Conservation (phyloP, 2,329 filamentous ascomycete species). For the Phaeosphaeria sp. region DNA sequence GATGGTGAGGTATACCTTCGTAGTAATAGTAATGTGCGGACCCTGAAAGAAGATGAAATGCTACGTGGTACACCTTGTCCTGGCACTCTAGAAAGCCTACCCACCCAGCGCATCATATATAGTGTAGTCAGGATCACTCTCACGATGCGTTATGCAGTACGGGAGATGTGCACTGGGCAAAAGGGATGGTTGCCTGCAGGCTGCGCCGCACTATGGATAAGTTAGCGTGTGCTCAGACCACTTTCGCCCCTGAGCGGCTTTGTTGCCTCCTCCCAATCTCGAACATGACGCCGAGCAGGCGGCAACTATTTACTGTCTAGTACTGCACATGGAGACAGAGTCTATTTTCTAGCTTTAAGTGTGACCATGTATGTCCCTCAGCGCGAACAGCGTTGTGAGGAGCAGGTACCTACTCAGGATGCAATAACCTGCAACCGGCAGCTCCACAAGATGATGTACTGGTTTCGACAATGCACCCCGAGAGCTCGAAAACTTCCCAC, state of each 20-base stretch:
- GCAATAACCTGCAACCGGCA: too few relatives aligned
- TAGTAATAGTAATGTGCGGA: neutral
- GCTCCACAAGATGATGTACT: too few relatives aligned
- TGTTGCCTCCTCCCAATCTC: neutral
- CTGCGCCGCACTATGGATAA: neutral
- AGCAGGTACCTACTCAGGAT: too few relatives aligned
- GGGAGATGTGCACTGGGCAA: neutral
- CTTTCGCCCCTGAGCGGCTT: neutral
- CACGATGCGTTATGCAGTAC: neutral
- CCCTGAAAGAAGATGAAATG: neutral
- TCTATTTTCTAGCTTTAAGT: too few relatives aligned
- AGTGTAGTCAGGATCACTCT: neutral
- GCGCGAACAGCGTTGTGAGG: too few relatives aligned
- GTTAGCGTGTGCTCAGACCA: neutral
- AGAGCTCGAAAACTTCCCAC: too few relatives aligned
- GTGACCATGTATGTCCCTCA: too few relatives aligned
- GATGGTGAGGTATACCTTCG: neutral
- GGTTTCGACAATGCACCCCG: too few relatives aligned
- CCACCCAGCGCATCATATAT: neutral
- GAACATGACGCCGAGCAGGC: too few relatives aligned
- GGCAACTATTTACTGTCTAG: too few relatives aligned
- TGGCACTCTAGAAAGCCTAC: neutral
- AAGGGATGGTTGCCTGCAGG: neutral
- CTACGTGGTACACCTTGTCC: neutral
- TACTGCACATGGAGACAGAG: too few relatives aligned